Evolutionary conservation across 225 moss, liverwort and hornwort species (phyloP), one percentile per base, ranked within the genome.

Genomic region (Bryoerythrophyllum caledonicum): DNA sequence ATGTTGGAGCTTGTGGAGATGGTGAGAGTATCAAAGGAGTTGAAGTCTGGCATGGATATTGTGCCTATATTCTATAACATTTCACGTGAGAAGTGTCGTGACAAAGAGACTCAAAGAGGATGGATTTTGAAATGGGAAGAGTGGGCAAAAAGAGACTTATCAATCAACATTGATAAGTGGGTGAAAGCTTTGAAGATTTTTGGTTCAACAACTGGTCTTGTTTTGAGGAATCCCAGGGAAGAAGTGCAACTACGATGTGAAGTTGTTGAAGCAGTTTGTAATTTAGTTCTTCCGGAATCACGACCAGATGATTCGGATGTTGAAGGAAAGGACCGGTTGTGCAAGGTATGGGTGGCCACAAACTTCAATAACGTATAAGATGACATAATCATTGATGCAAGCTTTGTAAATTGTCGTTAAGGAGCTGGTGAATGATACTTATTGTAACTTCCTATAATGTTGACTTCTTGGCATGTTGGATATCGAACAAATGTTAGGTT

Each of bases 261-360:
- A 4, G 20, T 70, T 55, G 70, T 55, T 28, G 53, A 70, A 3
- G 70, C 8, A 5, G 32, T 52, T 4, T 52, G 20, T 16, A 1
- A 52, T 17, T 21, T 62, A 30, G 61, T 74, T 44, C 48, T 27
- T 46, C 63, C 51, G n/a, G 20, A 62, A 32, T 27, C 14, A 7
- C 7, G 8, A 21, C 15, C 46, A 19, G 63, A 74, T 53, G 74
- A 48, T 32, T 74, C 63, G 1, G n/a, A 74, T 46, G 62, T 74
- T 48, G 25, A 74, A 63, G 74, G 62, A 23, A 62, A 30, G 62
- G 7, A 44, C 1, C 43, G 63, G 14, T 27, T 74, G 40, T 62
- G 4, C 20, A 51, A 17, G 48, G 62, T 63, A 15, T 54, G 64
- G 17, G 28, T 13, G 4, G 2, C 30, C 5, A 27, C 14, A 17